These are phyloP conservation scores for Backusella morwellensis DNA, from an alignment of 192 early-diverging fungal genomes.

Conservation along the genomic window DNA sequence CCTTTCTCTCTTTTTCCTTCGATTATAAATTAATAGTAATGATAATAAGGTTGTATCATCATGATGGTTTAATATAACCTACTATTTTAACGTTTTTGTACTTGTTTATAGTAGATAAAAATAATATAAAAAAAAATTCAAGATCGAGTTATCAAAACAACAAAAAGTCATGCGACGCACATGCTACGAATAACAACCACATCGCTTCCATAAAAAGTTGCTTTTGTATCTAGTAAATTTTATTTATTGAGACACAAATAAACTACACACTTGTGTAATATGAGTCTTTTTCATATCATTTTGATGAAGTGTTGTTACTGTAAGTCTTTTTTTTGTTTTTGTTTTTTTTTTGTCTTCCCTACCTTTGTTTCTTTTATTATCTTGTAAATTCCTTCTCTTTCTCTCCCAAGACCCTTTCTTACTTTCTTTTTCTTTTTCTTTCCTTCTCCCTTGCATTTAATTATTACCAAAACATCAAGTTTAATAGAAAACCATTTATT, in stretches of 20 bases:
- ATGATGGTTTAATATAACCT: not conserved
- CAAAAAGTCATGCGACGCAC: slow-evolving; percentile 7
- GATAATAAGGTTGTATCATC: not conserved
- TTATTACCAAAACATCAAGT: not conserved
- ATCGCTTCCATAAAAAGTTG: not conserved
- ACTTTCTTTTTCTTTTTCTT: not conserved
- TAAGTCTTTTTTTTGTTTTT: not conserved
- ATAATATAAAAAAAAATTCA: not conserved
- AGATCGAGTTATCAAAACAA: not conserved
- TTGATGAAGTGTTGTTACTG: not conserved
- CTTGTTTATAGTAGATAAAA: not conserved
- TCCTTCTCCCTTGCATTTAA: not conserved
- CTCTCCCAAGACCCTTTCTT: not conserved
- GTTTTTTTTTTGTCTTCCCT: not conserved
- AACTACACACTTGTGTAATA: not conserved
- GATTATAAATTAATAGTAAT: not conserved
- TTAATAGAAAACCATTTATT: not conserved
- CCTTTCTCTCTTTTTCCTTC: not conserved
- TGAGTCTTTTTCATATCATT: not conserved
- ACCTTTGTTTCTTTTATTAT: not conserved
- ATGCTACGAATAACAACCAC: slow-evolving; percentile 2
- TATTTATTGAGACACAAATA: not conserved
- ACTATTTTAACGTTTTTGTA: not conserved
- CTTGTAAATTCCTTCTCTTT: not conserved
- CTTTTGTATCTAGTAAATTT: not conserved